phyloP scores from a whole-genome alignment of 2,329 filamentous ascomycete genomes.

The Pestalotiopsis sp. region DNA sequence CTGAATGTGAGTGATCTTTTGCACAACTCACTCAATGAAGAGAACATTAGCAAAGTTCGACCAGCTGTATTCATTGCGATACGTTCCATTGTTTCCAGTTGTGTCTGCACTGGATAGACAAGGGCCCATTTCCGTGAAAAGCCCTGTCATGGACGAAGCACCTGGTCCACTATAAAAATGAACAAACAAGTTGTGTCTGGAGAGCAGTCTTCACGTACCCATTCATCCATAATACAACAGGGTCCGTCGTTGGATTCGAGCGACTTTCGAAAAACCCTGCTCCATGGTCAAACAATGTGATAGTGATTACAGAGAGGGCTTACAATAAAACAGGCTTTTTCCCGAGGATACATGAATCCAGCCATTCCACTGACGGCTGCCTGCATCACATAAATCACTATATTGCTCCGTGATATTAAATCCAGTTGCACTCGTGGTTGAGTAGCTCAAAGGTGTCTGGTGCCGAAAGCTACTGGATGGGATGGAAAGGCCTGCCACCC shows the following conservation, averaged over 20 bases:
- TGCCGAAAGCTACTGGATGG: background rate
- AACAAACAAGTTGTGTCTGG: background rate
- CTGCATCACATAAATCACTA: slow-evolving; percentile 13
- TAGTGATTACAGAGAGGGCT: background rate
- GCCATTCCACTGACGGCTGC: slow-evolving; percentile 18
- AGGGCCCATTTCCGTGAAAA: slow-evolving; percentile 21
- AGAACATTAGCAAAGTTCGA: slow-evolving; percentile 20
- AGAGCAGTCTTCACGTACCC: slow-evolving; percentile 5
- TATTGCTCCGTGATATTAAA: slow-evolving; percentile 14
- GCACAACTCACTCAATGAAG: slow-evolving; percentile 17
- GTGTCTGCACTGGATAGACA: slow-evolving; percentile 12
- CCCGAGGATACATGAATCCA: slow-evolving; percentile 14
- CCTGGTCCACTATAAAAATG: slow-evolving; percentile 20
- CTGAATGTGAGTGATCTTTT: background rate
- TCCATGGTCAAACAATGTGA: background rate
- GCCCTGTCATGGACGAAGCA: slow-evolving; percentile 17
- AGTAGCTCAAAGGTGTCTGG: background rate
- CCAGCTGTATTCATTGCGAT: slow-evolving; percentile 19
- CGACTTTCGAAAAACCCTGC: slow-evolving; percentile 17
- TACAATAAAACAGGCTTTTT: slow-evolving; percentile 17
- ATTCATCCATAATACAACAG: slow-evolving; percentile 15
- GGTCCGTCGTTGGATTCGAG: slow-evolving; percentile 10
- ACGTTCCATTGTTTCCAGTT: slow-evolving; percentile 11
- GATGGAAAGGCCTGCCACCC: background rate
- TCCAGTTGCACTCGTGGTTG: background rate